These are phyloP conservation scores for Ormosia semicastrata DNA, from an alignment of 306 rosid species.

Conservation along the genomic window DNA sequence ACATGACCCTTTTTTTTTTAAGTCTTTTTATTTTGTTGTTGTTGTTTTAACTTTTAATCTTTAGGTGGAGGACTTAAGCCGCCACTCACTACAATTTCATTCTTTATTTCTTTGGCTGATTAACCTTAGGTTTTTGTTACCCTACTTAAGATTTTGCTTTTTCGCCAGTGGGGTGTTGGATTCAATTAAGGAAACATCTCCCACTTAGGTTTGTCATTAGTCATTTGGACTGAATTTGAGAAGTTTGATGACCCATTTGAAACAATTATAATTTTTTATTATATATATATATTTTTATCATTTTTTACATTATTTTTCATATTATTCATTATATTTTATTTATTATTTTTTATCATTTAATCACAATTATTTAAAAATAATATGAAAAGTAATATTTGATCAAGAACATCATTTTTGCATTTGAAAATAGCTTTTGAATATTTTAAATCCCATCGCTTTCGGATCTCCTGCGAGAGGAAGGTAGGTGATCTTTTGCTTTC, in stretches of 20 bases:
- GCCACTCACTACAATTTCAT: neutral
- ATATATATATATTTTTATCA: no score
- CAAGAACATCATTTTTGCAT: no score
- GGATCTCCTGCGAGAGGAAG: neutral
- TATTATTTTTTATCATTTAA: no score
- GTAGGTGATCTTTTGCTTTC: constrained; percentile 21
- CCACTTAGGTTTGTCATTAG: neutral
- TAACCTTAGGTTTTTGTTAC: neutral
- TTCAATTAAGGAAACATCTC: constrained; percentile 25
- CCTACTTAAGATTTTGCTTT: neutral
- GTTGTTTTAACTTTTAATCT: no score
- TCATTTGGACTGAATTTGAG: neutral
- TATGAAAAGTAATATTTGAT: no score
- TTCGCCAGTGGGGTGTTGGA: neutral
- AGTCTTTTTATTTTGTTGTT: no score
- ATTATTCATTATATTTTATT: no score
- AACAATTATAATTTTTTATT: no score
- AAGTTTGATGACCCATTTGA: neutral
- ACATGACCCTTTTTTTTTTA: no score
- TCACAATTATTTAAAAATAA: no score
- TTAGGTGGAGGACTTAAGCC: no score
- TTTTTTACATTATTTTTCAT: no score
- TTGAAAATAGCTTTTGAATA: neutral
- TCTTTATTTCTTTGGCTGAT: neutral
- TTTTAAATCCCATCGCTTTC: constrained; percentile 9